Conservation (phyloP, 176 grass and related monocot genomes). For the Sorghum bicolor region Sorghum_bicolor_NCBIv3 NC_012871.2:59756501-59757000, state of each 20-base stretch:
- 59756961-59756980: slow-evolving; percentile 2
- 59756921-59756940: neutral
- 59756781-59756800: neutral
- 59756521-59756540: slow-evolving; percentile 42
- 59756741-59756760: neutral
- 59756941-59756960: neutral
- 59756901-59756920: slow-evolving; percentile 4
- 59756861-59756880: neutral
- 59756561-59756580: neutral
- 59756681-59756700: neutral
- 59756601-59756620: neutral
- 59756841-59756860: neutral
- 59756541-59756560: slow-evolving; percentile 27
- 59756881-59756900: neutral
- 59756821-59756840: neutral
- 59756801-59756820: neutral
- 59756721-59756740: neutral
- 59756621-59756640: slow-evolving; percentile 13
- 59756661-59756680: neutral
- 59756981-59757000: neutral
- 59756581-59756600: neutral
- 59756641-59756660: neutral
- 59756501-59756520: slow-evolving; percentile 53
- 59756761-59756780: neutral
- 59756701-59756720: neutral